phyloP scores from a whole-genome alignment of 768 basidiomycete genomes.

The Amyloporia xantha region DNA sequence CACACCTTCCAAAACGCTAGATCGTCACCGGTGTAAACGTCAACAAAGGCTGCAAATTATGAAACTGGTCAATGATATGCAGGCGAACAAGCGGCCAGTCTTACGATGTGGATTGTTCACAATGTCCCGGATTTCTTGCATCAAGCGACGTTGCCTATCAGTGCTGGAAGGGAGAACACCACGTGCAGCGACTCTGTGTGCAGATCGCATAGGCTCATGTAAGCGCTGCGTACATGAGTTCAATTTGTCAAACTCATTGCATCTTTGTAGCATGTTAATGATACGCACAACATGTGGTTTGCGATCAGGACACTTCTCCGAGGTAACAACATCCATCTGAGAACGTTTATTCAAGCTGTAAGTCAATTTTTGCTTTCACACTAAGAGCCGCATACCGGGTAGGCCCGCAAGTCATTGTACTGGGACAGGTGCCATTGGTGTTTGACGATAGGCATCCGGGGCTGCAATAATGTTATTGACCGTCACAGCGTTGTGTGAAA shows the following conservation, averaged over 20 bases:
- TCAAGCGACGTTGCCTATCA: constrained; percentile 2
- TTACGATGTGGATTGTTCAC: constrained; percentile 6
- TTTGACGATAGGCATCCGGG: not conserved
- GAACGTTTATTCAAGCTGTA: not conserved
- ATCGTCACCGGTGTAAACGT: constrained; percentile 7
- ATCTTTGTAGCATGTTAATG: not conserved
- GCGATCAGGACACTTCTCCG: constrained; percentile 1
- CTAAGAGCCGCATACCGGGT: not conserved
- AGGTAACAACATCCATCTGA: constrained; percentile 4
- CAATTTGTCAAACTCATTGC: too few species aligned
- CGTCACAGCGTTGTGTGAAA: too few species aligned
- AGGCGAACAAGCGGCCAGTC: too few species aligned
- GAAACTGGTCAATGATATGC: not conserved
- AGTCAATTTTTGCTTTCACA: not conserved
- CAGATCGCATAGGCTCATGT: not conserved
- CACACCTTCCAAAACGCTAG: constrained; percentile 7
- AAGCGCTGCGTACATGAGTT: not conserved
- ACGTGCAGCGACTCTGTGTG: not conserved
- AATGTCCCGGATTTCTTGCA: constrained; percentile 7
- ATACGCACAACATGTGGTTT: constrained; percentile 5
- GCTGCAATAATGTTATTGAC: not conserved
- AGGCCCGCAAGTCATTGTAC: not conserved
- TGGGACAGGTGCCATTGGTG: not conserved
- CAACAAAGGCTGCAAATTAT: constrained; percentile 3
- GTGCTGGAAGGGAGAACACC: not conserved